Evolutionary conservation across 805 yeast genomes (phyloP).

Genomic region (Kodamaea fukazawae): DNA sequence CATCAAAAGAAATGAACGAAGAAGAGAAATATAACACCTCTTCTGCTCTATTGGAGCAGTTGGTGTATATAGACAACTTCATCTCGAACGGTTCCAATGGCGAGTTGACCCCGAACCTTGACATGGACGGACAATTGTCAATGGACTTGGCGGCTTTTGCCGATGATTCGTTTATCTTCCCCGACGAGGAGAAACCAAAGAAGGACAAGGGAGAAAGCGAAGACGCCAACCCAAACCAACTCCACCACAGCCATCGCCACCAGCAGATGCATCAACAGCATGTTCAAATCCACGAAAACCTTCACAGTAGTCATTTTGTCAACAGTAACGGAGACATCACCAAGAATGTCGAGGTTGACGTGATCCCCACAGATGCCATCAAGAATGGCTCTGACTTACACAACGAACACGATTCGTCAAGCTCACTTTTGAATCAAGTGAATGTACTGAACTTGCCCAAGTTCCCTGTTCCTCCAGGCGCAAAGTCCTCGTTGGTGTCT

Average conservation of each 20-base stretch:
- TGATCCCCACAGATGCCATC: neutral
- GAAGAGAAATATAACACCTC: constrained; percentile 21
- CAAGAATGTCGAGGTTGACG: neutral
- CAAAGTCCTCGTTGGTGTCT: constrained; percentile 56
- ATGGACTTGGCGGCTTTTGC: constrained; percentile 78
- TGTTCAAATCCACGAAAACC: neutral
- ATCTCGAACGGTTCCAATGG: constrained; percentile 45
- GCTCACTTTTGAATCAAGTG: constrained; percentile 4
- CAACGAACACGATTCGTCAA: neutral
- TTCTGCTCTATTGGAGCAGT: constrained; percentile 62
- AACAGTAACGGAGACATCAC: neutral
- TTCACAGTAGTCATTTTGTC: constrained; percentile 1
- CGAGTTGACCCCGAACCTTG: constrained; percentile 39
- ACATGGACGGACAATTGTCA: constrained; percentile 39
- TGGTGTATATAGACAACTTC: constrained; percentile 77
- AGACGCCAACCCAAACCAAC: constrained; percentile 6
- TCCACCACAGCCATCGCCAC: constrained; percentile 5
- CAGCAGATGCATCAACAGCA: constrained; percentile 1
- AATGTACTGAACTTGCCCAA: constrained; percentile 48
- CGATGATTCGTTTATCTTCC: constrained; percentile 74
- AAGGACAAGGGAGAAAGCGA: constrained; percentile 18
- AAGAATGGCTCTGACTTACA: neutral
- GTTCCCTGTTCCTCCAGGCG: constrained; percentile 72
- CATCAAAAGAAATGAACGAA: constrained; percentile 6
- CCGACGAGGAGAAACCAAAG: constrained; percentile 74